Evolutionary conservation across 2,329 filamentous ascomycete species (phyloP).

Genomic region (Aspergillus ibericus): DNA sequence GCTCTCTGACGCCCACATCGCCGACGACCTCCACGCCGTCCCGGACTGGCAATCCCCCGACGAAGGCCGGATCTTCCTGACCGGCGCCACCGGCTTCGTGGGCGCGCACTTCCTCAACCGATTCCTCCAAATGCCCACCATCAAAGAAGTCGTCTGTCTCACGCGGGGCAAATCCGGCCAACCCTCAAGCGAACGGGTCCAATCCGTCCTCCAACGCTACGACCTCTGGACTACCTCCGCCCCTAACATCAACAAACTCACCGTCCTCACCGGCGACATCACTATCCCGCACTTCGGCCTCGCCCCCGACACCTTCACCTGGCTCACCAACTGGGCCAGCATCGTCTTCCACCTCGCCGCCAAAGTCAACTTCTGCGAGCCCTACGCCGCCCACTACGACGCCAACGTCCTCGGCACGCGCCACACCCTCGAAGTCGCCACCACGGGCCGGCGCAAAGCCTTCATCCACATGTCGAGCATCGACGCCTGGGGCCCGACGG

Average conservation of each 20-base stretch:
- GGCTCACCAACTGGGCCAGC: constrained; percentile 63
- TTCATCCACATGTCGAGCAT: constrained; percentile 20
- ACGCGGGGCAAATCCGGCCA: constrained; percentile 62
- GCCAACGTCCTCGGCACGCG: constrained; percentile 74
- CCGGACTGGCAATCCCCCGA: constrained; percentile 4
- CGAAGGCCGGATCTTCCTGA: constrained; percentile 48
- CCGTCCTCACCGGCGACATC: constrained; percentile 58
- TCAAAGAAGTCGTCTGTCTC: constrained; percentile 64
- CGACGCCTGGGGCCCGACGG: constrained; percentile 14
- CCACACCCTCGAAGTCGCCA: constrained; percentile 68
- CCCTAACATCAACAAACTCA: constrained; percentile 10
- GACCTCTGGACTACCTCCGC: constrained; percentile 4
- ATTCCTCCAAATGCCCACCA: constrained; percentile 56
- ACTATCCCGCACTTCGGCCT: constrained; percentile 68
- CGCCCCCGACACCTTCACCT: constrained; percentile 59
- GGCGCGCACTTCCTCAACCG: constrained; percentile 73
- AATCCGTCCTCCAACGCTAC: constrained; percentile 57
- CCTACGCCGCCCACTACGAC: constrained; percentile 65
- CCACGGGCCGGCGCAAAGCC: constrained; percentile 26
- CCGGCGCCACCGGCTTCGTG: constrained; percentile 82
- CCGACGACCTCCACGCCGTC: neutral
- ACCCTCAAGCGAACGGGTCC: constrained; percentile 3
- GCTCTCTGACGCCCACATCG: neutral
- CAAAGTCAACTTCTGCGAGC: constrained; percentile 69
- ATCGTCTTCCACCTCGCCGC: constrained; percentile 75